A percentile compares a stretch with the other conserved stretches of the same genome.
phyloP scores from a whole-genome alignment of 1,284 basidiomycete genomes.

The Schizophyllum amplum region DNA sequence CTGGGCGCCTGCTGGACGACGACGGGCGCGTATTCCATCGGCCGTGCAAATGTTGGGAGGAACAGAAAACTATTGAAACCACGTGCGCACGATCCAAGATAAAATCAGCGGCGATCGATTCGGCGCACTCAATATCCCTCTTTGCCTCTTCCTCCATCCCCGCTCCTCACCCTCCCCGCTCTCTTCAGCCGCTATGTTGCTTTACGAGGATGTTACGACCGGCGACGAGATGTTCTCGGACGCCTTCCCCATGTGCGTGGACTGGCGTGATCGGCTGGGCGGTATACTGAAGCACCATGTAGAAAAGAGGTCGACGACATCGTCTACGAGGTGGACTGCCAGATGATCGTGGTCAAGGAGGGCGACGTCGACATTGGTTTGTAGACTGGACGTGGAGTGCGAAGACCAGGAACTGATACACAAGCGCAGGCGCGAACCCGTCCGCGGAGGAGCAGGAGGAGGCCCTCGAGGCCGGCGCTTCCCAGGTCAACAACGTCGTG shows the following conservation, averaged over 20 bases:
- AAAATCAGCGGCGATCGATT: conserved; percentile 1
- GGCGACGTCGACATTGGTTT: conserved; percentile 90
- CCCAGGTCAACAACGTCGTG: conserved; percentile 85
- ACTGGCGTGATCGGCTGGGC: neutral
- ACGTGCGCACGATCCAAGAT: conserved; percentile 15
- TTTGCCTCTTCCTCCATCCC: conserved; percentile 17
- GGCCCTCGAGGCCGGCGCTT: conserved; percentile 71
- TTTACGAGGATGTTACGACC: conserved; percentile 70
- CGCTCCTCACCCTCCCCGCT: conserved; percentile 14
- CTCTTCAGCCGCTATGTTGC: conserved; percentile 49
- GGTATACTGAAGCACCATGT: conserved; percentile 12
- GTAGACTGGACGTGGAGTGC: conserved; percentile 15
- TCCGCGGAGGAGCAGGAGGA: conserved; percentile 89
- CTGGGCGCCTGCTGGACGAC: conserved; percentile 53
- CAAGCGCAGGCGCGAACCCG: conserved; percentile 70
- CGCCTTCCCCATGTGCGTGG: conserved; percentile 75
- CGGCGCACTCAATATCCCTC: conserved; percentile 9
- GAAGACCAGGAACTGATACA: conserved; percentile 6
- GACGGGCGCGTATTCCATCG: conserved; percentile 77
- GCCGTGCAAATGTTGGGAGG: conserved; percentile 7
- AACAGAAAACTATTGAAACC: conserved; percentile 8
- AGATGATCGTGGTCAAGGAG: conserved; percentile 66
- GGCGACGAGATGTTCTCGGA: conserved; percentile 95
- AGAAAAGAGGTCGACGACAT: conserved; percentile 82
- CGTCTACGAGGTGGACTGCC: conserved; percentile 88